A percentile compares a stretch with the other conserved stretches of the same genome.
phyloP scores from a whole-genome alignment of 768 basidiomycete genomes.

The Candolleomyces eurysporus region DNA sequence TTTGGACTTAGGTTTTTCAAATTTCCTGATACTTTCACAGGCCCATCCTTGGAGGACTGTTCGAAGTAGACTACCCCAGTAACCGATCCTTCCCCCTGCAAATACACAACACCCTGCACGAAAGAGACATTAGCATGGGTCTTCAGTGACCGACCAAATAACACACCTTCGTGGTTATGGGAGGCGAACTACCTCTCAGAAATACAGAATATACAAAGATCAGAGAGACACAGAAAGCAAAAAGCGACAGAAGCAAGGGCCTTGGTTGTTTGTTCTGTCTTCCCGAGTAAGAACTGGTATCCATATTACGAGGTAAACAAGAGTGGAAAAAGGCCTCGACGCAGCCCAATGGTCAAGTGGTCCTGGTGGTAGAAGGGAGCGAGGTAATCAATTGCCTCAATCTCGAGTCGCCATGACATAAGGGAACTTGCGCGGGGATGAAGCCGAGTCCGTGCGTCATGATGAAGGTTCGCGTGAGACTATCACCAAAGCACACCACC shows the following conservation, averaged over 20 bases:
- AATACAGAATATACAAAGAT: not conserved
- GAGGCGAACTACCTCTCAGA: not conserved
- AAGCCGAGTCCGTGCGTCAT: no score
- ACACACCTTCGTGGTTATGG: slow-evolving; percentile 19
- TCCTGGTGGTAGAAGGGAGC: not conserved
- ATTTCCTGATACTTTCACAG: slow-evolving; percentile 62
- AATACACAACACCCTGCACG: slow-evolving; percentile 43
- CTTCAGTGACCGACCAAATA: not conserved
- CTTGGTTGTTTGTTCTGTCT: not conserved
- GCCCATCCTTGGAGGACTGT: slow-evolving; percentile 46
- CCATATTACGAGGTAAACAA: not conserved
- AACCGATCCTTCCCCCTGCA: slow-evolving; percentile 60
- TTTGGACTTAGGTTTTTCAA: slow-evolving; percentile 58
- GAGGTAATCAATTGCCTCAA: not conserved
- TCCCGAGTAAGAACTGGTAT: not conserved
- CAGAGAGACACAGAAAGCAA: not conserved
- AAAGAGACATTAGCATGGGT: not conserved
- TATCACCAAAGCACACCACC: not conserved
- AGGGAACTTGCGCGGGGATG: no score
- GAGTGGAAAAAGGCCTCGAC: no score
- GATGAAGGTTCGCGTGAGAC: not conserved
- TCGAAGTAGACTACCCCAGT: slow-evolving; percentile 65
- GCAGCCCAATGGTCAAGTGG: not conserved
- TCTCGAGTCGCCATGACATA: not conserved
- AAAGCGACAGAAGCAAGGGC: not conserved